Conservation (phyloP, 2,329 filamentous ascomycete genomes). For the Stenocarpella maydis region DNA sequence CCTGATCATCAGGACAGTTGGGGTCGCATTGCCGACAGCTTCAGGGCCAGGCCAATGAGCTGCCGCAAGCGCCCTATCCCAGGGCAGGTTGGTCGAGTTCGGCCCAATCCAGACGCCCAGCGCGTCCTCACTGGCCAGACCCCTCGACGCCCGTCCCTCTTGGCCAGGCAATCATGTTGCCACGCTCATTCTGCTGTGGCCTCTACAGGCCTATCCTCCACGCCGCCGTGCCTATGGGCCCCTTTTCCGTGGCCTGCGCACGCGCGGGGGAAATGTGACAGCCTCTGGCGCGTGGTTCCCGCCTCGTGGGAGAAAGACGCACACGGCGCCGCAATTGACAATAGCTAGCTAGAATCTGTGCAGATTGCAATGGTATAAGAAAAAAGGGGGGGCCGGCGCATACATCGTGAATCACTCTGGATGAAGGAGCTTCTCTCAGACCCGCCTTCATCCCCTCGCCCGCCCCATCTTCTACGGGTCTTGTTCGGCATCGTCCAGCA, state of each 20-base stretch:
- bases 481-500: conserved; percentile 14
- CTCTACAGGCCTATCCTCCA: not conserved
- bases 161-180: conserved; percentile 19
- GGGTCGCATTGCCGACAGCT: conserved; percentile 14
- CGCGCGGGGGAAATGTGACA: conserved; percentile 22
- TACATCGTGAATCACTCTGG: not conserved
- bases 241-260: conserved; percentile 16
- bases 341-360: not conserved
- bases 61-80: conserved; percentile 17
- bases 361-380: conserved; percentile 6
- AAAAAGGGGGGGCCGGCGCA: not conserved
- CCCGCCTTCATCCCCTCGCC: not conserved
- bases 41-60: conserved; percentile 26
- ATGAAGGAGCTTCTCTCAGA: not conserved
- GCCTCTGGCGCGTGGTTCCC: conserved; percentile 12
- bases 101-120: conserved; percentile 15
- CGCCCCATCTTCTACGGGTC: not conserved
- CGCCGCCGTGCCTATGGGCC: not conserved
- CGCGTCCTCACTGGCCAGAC: not conserved
- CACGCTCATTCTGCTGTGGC: not conserved
- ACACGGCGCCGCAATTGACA: not conserved
- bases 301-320: not conserved
- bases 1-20: conserved; percentile 22
- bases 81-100: not conserved
- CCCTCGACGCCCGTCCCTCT: conserved; percentile 16